phyloP scores from a whole-genome alignment of 179 eudicot genomes.

The Gypsophila paniculata region DNA sequence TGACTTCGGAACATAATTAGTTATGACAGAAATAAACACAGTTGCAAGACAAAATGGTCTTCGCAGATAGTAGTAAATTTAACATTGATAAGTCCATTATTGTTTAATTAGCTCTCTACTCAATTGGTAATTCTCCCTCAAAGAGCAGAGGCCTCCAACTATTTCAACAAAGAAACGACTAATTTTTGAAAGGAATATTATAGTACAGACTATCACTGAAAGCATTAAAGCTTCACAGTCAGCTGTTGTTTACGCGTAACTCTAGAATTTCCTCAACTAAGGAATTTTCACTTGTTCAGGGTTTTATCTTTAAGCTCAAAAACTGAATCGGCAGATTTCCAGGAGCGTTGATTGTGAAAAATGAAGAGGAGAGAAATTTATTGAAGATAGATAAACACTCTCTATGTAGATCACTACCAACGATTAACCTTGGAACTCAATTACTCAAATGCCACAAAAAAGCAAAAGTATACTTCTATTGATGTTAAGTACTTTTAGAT shows the following conservation, averaged over 20 bases:
- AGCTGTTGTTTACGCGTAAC: not conserved
- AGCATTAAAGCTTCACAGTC: not conserved
- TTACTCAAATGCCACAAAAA: constrained; percentile 8
- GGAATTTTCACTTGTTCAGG: not conserved
- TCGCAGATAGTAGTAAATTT: not conserved
- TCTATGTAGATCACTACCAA: not conserved
- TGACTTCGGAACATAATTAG: constrained; percentile 1
- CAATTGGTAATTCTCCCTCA: not conserved
- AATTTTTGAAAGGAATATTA: not conserved
- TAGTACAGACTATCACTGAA: not conserved
- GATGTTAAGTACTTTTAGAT: not conserved
- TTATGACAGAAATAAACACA: not conserved
- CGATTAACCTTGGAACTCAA: not conserved
- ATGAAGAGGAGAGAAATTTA: not conserved
- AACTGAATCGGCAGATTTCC: not conserved
- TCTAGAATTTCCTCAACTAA: not conserved
- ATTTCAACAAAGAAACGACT: not conserved
- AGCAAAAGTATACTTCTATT: not conserved
- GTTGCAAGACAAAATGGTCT: not conserved
- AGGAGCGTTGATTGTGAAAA: constrained; percentile 4
- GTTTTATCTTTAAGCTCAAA: not conserved
- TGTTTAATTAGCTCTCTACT: not conserved
- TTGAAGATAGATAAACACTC: not conserved
- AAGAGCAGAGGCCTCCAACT: not conserved
- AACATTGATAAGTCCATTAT: not conserved